Evolutionary conservation across 2,329 filamentous ascomycete species (phyloP), one percentile per base, ranked within the genome.

Genomic region (Catunica adiposa): DNA sequence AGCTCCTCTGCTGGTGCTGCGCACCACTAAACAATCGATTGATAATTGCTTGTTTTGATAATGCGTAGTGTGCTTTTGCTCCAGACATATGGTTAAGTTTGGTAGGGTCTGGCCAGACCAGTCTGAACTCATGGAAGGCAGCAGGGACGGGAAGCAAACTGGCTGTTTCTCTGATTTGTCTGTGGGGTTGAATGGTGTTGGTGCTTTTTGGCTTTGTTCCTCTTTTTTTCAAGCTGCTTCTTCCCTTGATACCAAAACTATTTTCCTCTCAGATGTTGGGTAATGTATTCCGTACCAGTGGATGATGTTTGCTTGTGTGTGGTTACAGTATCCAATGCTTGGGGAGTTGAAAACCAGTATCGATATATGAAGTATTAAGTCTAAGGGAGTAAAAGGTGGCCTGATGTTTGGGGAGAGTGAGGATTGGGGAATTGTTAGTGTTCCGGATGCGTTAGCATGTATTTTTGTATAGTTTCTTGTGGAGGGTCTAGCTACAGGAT

Each of bases 1-100:
- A 85, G 86, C 67, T 80, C 86, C 68, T 66, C 68, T 61, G 69
- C 69, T 60, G 76, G 76, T 63, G 73, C 74, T 61, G 77, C 82
- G 69, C 79, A 80, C 71, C 79, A 80, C 70, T 80, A 74, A 73
- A 63, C 53, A 17, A 14, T 22, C 11, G 44, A 29, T 52, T 5
- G 8, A 20, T 31, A 26, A 11, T 38, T n/a, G 31, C 11, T 51
- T 25, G 15, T 52, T 37, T 15, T 20, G 15, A 55, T 8, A 38
- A n/a, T 11, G 34, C n/a, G n/a, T 38, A 38, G 34, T 11, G 34
- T n/a, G 34, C n/a, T 9, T 38, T 9, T 38, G n/a, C n/a, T n/a
- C n/a, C n/a, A n/a, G n/a, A n/a, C n/a, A n/a, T n/a, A n/a, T n/a
- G n/a, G n/a, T n/a, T n/a, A n/a, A n/a, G n/a, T n/a, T n/a, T n/a